Percentiles rank a stretch among this genome's conserved stretches.
Conservation (phyloP, 148 eudicot genomes). For the Euryodendron excelsum region DNA sequence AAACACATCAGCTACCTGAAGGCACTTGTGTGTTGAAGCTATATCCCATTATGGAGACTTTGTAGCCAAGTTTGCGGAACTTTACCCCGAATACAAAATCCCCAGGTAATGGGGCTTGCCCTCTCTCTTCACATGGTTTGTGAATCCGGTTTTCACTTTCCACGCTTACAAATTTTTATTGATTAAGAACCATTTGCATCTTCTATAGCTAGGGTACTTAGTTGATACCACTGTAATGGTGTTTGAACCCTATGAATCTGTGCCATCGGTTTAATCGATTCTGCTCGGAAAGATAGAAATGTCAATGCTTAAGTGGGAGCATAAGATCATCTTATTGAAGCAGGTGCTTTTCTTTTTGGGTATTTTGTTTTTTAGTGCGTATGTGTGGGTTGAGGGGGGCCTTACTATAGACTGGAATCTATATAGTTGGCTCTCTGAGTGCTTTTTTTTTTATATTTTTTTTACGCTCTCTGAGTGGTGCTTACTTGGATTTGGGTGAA, state of each 20-base stretch:
- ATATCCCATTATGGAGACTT: constrained; percentile 83
- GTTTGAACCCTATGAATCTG: background rate
- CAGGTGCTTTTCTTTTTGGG: too few species aligned
- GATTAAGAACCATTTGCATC: background rate
- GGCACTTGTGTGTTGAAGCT: constrained; percentile 93
- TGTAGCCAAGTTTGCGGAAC: constrained; percentile 79
- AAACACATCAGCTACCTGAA: constrained; percentile 71
- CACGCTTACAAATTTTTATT: background rate
- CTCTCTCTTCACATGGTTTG: background rate
- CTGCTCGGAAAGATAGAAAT: too few species aligned
- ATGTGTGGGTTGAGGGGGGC: too few species aligned
- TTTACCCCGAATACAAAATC: constrained; percentile 73
- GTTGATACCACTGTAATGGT: background rate
- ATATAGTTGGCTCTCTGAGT: too few species aligned
- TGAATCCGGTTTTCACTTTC: background rate
- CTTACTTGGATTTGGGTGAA: too few species aligned
- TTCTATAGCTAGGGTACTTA: background rate
- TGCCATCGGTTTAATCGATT: too few species aligned
- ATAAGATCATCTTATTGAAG: too few species aligned
- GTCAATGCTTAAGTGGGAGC: too few species aligned
- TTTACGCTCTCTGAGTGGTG: too few species aligned
- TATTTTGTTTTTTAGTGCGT: too few species aligned
- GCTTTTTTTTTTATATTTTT: too few species aligned
- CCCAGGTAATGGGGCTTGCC: constrained; percentile 51
- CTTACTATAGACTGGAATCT: too few species aligned